Base-by-base conservation (phyloP, 805 yeast species). In the Schwanniomyces sp. region DNA sequence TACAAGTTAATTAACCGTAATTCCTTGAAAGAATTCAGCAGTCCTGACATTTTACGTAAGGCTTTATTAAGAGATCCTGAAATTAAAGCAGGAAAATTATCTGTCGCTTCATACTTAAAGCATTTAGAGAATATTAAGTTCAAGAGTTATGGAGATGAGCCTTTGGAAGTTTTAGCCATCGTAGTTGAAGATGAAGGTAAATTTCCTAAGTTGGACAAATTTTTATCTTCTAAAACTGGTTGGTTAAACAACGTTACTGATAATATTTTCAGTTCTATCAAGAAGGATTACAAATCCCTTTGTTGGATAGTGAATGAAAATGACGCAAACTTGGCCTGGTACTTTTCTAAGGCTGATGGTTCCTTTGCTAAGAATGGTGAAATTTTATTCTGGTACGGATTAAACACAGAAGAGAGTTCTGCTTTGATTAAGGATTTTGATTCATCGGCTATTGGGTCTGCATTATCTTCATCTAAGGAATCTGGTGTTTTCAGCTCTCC, bases 241-340 rank as follows among this genome's bases (percentile, higher is more conserved):
- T 94, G 99, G 99, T 85, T 92, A 64, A 94, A 94, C 74, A 92
- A 92, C 55, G 97, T 94, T 46, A 87, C 96, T 49, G 99, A 94
- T 64, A 92, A 91, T 69, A 86, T 94, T 44, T 94, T 96, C 81
- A 80, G 78, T 45, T 83, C 95, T 12, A 78, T 94, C 58, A 82
- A 78, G 58, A 85, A 84, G 57, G 96, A 91, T 63, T 86, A 81
- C 67, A 57, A 76, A 29, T 67, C 84, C 6, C 76, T 94, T 59
- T 91, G 84, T 68, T 94, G 99, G 99, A 79, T 84, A 41, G 92
- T 90, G 41, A 79, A 83, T 57, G 98, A 94, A 68, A 91, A 87
- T 60, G 96, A 91, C 67, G 82, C 91, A 50, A 91, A 92, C 66
- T 80, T 92, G 52, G 74, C 92, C 30, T 94, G 97, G 96, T 89